Evolutionary conservation across 345 rosid species (phyloP), one percentile per base, ranked within the genome.

Genomic region (Trapa bicornis): DNA sequence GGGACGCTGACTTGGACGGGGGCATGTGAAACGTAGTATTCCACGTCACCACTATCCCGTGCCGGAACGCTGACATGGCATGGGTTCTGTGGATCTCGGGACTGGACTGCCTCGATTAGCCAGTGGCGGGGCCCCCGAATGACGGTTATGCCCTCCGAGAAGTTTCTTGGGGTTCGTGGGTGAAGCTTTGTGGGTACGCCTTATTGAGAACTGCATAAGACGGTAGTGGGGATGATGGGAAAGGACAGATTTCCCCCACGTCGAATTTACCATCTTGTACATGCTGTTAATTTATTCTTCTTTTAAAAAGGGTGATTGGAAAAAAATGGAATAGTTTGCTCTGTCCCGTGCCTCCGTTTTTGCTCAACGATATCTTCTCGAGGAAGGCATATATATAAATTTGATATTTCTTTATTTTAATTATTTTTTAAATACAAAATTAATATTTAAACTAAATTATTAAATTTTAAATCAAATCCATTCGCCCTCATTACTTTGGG

Each of bases 1-100:
- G 43, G 43, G 7, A 8, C 48, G 70, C 70, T 52, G 70, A 67
- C 70, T 67, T 33, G 62, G 70, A 53, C 62, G 41, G 48, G 4
- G 6, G 2, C 4, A 4, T 45, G 48, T 45, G 48, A 45, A 45
- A 11, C 48, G 11, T 45, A 45, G 11, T 7, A 45, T 2, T 11
- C 48, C 48, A 45, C 48, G 11, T 45, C 48, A 45, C 48, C 48
- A 11, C 48, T 45, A 11, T 45, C 48, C 48, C 57, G 17, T 29
- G 8, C 10, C 2, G 70, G 61, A 61, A 52, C 47, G 70, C 37
- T 50, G 60, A 48, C 68, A 16, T 66, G 68, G 48, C 48, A 45
- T 7, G 14, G 0, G 12, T 10, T 0, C 16, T 3, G 11, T 11
- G 12, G 48, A 45, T 22, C 29, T 22, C 29, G 29, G 29, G 29